Base-by-base conservation (phyloP, 2,329 filamentous ascomycete genomes). In the Allantophomopsis cytisporea region DNA sequence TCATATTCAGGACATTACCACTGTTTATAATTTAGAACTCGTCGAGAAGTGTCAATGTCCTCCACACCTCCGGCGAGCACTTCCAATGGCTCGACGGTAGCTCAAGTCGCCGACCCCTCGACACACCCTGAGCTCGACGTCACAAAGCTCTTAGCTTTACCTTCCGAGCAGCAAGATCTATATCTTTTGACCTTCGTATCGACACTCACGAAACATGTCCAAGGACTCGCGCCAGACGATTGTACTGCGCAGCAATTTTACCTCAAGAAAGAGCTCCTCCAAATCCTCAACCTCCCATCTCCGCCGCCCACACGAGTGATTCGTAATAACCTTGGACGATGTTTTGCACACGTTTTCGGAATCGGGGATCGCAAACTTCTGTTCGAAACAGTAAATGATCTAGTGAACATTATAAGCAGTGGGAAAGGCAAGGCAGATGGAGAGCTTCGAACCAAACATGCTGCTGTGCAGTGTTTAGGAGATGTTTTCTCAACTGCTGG, bases 111-210 rank as follows among this genome's bases (percentile, higher is more conserved):
- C 50, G 60, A 49, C 50, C 61, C 51, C 47, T 60, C 66, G 43
- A 54, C 63, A 41, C 80, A 75, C 54, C 80, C 80, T 38, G 83
- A 94, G 66, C 83, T 98, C 58, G 88, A 98, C 57, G 65, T 94
- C 50, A 66, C 79, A 53, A 94, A 94, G 69, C 78, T 98, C 36
- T 82, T 94, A 60, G 73, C 83, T 39, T 75, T 96, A 36, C 85
- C 89, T 34, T 77, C 84, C 39, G 91, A 98, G 63, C 91, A 98
- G 60, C 91, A 98, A 62, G 88, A 95, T 54, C 75, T 98, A 11
- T 93, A 91, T 60, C 73, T 98, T 45, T 71, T 98, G 43, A 93
- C 80, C 18, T 95, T 93, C 56, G 82, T 88, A 30, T 82, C 87
- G 20, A 76, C 82, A 44, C 70, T 98, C 41, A 80, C 78, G 45